These are phyloP conservation scores for Fagopyrum esculentum DNA, from an alignment of 148 eudicot species.

Conservation along the genomic window DNA sequence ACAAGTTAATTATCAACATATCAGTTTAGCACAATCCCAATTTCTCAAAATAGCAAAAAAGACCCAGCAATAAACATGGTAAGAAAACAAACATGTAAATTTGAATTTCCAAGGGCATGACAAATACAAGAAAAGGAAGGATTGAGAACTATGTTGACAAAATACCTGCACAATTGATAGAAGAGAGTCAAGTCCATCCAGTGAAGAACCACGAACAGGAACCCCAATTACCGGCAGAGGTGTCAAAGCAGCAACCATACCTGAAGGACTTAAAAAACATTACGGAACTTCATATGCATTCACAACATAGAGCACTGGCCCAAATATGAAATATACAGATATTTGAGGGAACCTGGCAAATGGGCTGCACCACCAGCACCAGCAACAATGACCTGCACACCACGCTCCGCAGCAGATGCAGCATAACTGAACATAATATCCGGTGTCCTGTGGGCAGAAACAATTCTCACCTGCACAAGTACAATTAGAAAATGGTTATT, in stretches of 20 bases:
- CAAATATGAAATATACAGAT: background rate
- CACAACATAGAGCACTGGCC: background rate
- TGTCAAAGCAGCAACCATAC: conserved; percentile 96
- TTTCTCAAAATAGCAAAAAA: no score
- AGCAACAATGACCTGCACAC: conserved; percentile 84
- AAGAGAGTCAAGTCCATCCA: conserved; percentile 92
- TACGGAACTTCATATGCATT: background rate
- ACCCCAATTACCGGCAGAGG: conserved; percentile 95
- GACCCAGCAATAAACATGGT: background rate
- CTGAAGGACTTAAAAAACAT: conserved; percentile 24
- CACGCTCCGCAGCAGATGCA: conserved; percentile 58
- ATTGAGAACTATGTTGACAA: background rate
- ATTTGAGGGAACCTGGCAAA: conserved; percentile 65
- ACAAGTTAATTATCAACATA: no score
- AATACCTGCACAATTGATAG: conserved; percentile 89
- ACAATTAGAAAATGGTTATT: background rate
- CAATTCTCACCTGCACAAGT: conserved; percentile 55
- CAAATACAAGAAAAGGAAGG: no score
- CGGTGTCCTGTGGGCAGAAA: conserved; percentile 83
- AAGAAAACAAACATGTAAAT: background rate
- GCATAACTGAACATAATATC: conserved; percentile 73
- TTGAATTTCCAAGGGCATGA: background rate
- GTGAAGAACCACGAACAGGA: conserved; percentile 73
- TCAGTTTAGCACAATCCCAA: no score
- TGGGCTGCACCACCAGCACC: conserved; percentile 99